Evolutionary conservation across 139 green algal genomes (phyloP).

Genomic region (Yamagishiella unicocca): DNA sequence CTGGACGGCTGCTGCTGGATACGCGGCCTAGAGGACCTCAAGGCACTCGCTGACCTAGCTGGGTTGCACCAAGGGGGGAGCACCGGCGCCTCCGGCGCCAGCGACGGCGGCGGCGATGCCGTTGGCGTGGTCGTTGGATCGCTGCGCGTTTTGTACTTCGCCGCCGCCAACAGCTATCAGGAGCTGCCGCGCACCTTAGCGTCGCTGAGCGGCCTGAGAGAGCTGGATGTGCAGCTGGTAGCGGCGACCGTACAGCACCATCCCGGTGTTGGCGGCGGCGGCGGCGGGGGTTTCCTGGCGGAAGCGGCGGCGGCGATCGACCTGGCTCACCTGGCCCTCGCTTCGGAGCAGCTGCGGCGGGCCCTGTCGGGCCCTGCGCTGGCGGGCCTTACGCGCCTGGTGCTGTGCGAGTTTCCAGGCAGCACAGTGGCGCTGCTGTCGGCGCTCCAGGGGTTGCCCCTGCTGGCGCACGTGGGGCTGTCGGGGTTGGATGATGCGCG

Average conservation of each 20-base stretch:
- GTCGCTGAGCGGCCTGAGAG: not conserved
- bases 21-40: not conserved
- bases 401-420: conserved; percentile 22
- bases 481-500: conserved; percentile 4
- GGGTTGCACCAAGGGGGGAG: not conserved
- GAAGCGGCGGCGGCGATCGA: not conserved
- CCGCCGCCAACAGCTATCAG: not conserved
- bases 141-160: not conserved
- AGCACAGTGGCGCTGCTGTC: not conserved
- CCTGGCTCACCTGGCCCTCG: not conserved
- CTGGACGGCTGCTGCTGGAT: conserved; percentile 5
- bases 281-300: not conserved
- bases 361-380: not conserved
- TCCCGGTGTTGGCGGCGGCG: not conserved
- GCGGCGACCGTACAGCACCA: not conserved
- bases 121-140: not conserved
- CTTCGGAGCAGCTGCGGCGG: conserved; percentile 8
- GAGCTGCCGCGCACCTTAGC: not conserved
- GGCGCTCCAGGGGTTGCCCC: not conserved
- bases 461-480: conserved; percentile 26
- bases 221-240: conserved; percentile 2
- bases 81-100: not conserved
- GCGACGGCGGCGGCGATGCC: not conserved
- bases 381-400: conserved; percentile 29
- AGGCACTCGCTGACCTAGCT: not conserved